Evolutionary conservation across 2,329 filamentous ascomycete species (phyloP).

Genomic region (Hirsutella minnesotensis): DNA sequence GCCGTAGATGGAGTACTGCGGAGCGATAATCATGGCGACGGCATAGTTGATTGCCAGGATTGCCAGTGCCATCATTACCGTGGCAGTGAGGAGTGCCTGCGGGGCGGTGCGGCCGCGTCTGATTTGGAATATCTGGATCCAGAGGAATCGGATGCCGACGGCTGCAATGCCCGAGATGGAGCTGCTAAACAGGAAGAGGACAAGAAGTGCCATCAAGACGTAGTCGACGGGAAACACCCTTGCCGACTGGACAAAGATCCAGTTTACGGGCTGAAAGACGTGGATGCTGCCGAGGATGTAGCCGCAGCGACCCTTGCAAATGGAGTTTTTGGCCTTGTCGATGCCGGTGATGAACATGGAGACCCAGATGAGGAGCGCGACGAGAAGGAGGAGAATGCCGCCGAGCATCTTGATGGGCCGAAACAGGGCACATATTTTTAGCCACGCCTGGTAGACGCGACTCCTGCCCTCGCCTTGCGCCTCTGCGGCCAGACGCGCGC

Average conservation of each 20-base stretch:
- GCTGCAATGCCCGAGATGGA: constrained; percentile 77
- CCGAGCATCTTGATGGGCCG: constrained; percentile 81
- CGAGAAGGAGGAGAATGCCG: constrained; percentile 63
- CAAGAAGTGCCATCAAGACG: constrained; percentile 70
- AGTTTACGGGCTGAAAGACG: constrained; percentile 92
- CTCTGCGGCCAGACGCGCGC: constrained; percentile 77
- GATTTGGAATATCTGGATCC: constrained; percentile 88
- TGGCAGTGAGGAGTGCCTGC: constrained; percentile 82
- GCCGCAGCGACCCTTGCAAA: constrained; percentile 82
- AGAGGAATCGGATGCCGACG: constrained; percentile 90
- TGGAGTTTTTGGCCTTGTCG: constrained; percentile 91
- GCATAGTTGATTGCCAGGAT: constrained; percentile 88
- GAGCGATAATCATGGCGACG: constrained; percentile 84
- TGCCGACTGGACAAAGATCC: constrained; percentile 63
- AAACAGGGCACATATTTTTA: constrained; percentile 70
- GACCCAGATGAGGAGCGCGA: constrained; percentile 68
- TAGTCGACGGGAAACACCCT: constrained; percentile 88
- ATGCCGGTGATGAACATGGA: constrained; percentile 94
- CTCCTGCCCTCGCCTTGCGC: constrained; percentile 66
- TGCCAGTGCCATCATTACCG: constrained; percentile 81
- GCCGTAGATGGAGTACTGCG: constrained; percentile 88
- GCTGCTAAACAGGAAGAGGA: constrained; percentile 79
- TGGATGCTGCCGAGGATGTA: constrained; percentile 82
- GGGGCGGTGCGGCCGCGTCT: constrained; percentile 80
- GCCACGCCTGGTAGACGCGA: constrained; percentile 63